Conservation (phyloP, 225 moss, liverwort and hornwort species). For the Anthoceros angustus region DNA sequence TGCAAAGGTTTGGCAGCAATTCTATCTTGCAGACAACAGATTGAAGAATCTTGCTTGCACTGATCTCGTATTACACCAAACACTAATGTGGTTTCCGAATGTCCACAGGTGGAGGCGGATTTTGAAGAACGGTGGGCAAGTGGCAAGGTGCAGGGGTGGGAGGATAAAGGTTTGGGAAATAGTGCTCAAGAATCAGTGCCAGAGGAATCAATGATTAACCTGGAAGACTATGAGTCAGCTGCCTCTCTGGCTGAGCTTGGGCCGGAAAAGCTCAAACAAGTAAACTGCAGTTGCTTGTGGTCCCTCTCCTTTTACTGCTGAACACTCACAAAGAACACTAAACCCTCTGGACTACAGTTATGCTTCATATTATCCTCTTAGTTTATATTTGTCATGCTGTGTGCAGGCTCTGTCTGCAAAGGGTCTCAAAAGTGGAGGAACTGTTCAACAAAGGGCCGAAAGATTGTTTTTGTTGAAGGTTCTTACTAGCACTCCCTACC, state of each 20-base stretch:
- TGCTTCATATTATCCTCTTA: background rate
- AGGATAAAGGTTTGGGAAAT: constrained; percentile 65
- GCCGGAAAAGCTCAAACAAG: constrained; percentile 68
- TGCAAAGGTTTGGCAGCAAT: constrained; percentile 58
- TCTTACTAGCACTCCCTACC: background rate
- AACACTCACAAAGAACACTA: background rate
- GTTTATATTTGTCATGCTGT: background rate
- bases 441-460: constrained; percentile 62
- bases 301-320: background rate
- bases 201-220: constrained; percentile 47
- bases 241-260: constrained; percentile 74
- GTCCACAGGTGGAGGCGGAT: constrained; percentile 51
- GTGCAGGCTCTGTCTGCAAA: constrained; percentile 50
- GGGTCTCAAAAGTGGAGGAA: constrained; percentile 71
- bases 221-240: constrained; percentile 63
- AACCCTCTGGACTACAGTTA: background rate
- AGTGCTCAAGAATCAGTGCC: constrained; percentile 24
- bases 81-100: too few relatives aligned
- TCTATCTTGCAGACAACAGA: too few relatives aligned
- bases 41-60: too few relatives aligned
- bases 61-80: too few relatives aligned
- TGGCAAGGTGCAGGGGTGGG: constrained; percentile 69
- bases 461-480: constrained; percentile 79
- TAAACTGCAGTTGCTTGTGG: background rate
- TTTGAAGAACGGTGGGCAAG: constrained; percentile 72